phyloP scores from a whole-genome alignment of 192 early-diverging fungal species.

The Coemansia sp. region DNA sequence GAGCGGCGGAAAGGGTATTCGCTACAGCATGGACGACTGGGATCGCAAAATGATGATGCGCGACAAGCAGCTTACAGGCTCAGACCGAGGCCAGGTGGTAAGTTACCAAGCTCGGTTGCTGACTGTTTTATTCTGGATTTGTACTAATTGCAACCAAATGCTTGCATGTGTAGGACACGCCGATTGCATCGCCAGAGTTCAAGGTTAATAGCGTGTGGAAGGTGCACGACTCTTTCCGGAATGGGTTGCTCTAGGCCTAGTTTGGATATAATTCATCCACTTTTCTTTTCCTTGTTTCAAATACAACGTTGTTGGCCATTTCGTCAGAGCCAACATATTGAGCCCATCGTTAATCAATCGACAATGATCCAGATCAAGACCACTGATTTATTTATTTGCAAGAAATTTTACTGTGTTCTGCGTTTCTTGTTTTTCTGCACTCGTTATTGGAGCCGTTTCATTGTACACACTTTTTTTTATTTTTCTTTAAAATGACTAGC shows the following conservation, averaged over 20 bases:
- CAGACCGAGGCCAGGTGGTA: conserved; percentile 60
- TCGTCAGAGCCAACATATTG: not conserved
- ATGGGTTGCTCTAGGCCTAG: conserved; percentile 9
- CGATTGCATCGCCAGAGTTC: conserved; percentile 64
- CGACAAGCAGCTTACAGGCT: conserved; percentile 73
- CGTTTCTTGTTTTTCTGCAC: conserved; percentile 2
- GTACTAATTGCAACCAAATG: not conserved
- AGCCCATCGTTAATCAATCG: not conserved
- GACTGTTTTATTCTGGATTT: not conserved
- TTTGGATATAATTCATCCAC: conserved; percentile 3
- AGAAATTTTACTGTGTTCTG: not conserved
- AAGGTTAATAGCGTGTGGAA: conserved; percentile 71
- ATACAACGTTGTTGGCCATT: not conserved
- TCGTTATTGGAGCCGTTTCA: not conserved
- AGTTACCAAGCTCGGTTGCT: not conserved
- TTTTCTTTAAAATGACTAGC: conserved; percentile 14
- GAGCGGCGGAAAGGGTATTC: conserved; percentile 66
- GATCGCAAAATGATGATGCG: conserved; percentile 78
- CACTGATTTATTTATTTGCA: conserved; percentile 7
- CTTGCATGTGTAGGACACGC: conserved; percentile 19
- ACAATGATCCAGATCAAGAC: not conserved
- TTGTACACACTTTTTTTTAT: not conserved
- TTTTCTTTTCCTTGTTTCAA: conserved; percentile 12
- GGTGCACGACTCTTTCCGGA: conserved; percentile 58
- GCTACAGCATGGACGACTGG: conserved; percentile 72